phyloP scores from a whole-genome alignment of 768 basidiomycete genomes.

The Obba rivulosa region DNA sequence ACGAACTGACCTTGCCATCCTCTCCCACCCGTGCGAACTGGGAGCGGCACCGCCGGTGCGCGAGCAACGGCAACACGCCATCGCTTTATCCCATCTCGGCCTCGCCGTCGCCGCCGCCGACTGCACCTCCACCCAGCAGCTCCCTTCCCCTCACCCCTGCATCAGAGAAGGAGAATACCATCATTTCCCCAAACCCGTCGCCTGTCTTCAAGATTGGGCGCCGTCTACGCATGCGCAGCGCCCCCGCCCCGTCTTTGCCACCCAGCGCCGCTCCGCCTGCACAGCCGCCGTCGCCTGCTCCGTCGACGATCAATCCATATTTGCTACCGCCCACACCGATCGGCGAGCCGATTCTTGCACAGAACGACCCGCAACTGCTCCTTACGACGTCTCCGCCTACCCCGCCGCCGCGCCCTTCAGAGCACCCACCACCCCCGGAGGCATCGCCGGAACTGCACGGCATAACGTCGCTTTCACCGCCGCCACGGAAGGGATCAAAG shows the following conservation, averaged over 20 bases:
- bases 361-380: constrained; percentile 59
- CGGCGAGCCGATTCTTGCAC: constrained; percentile 57
- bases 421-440: constrained; percentile 23
- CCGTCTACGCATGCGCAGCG: constrained; percentile 64
- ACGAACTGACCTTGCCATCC: constrained; percentile 33
- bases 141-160: constrained; percentile 33
- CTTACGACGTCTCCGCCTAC: constrained; percentile 36
- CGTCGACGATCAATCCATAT: constrained; percentile 26
- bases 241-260: constrained; percentile 38
- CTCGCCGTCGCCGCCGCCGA: constrained; percentile 36
- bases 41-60: constrained; percentile 18
- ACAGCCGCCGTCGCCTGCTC: constrained; percentile 18
- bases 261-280: constrained; percentile 17
- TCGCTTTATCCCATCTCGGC: constrained; percentile 38
- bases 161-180: constrained; percentile 1
- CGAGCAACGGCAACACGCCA: constrained; percentile 19
- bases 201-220: constrained; percentile 37
- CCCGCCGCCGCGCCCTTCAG: constrained; percentile 11
- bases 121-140: constrained; percentile 40
- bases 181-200: constrained; percentile 6
- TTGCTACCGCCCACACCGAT: constrained; percentile 42
- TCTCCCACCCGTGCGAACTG: neutral
- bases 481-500: constrained; percentile 56
- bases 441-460: constrained; percentile 28
- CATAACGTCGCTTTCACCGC: constrained; percentile 53